Evolutionary conservation across 2,329 filamentous ascomycete species (phyloP).

Genomic region (Fusarium kyushuense): DNA sequence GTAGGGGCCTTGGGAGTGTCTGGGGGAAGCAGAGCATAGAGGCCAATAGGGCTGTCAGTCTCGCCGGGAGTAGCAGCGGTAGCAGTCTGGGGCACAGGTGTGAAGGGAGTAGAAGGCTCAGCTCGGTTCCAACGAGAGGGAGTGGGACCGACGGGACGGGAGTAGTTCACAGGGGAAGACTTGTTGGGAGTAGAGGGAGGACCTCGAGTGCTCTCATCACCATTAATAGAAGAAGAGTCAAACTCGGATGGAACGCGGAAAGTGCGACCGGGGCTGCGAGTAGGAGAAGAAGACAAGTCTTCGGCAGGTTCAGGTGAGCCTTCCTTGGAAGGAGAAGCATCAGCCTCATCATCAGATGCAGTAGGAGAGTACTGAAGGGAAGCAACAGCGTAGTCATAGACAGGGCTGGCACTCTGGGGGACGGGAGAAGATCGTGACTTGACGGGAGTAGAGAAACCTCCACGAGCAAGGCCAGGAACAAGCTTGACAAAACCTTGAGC

Average conservation of each 20-base stretch:
- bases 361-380: constrained; percentile 14
- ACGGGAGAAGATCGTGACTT: constrained; percentile 42
- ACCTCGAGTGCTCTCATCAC: constrained; percentile 10
- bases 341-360: constrained; percentile 1
- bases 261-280: constrained; percentile 30
- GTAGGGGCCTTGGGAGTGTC: constrained; percentile 30
- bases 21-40: constrained; percentile 36
- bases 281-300: constrained; percentile 7
- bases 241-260: constrained; percentile 37
- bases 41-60: constrained; percentile 35
- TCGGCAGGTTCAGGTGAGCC: not conserved
- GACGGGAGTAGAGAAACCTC: constrained; percentile 49
- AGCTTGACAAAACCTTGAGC: constrained; percentile 50
- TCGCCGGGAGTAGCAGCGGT: constrained; percentile 13
- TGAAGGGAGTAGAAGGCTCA: constrained; percentile 44
- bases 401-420: constrained; percentile 29
- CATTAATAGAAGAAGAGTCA: constrained; percentile 33
- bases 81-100: constrained; percentile 21
- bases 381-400: constrained; percentile 18
- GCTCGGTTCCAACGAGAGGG: constrained; percentile 46
- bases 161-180: constrained; percentile 38
- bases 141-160: constrained; percentile 49
- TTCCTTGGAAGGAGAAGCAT: not conserved
- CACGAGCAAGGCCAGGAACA: constrained; percentile 43
- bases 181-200: constrained; percentile 23